These are phyloP conservation scores for Leishmania tarentolae DNA, from an alignment of 208 protist genomes.

Conservation along the genomic window DNA sequence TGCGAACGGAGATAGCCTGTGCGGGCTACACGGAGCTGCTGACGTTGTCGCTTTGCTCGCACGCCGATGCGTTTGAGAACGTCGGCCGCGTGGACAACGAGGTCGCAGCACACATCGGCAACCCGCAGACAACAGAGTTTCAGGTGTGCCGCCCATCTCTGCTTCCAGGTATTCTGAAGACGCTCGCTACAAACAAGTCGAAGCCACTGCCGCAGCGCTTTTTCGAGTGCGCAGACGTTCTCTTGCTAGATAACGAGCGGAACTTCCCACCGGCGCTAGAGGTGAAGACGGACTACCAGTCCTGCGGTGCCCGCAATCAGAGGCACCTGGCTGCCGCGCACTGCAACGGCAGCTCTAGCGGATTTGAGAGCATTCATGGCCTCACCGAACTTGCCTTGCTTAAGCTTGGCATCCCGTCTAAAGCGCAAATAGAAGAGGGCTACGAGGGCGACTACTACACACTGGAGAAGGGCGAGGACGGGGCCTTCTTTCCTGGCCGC, in stretches of 20 bases:
- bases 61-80: conserved; percentile 90
- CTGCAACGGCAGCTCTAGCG: conserved; percentile 68
- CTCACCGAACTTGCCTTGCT: conserved; percentile 66
- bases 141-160: conserved; percentile 94
- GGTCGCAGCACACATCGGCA: conserved; percentile 89
- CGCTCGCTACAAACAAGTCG: conserved; percentile 91
- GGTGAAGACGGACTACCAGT: conserved; percentile 43
- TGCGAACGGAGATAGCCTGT: conserved; percentile 93
- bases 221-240: conserved; percentile 98
- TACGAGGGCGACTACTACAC: conserved; percentile 54
- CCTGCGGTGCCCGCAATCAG: conserved; percentile 91
- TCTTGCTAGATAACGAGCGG: conserved; percentile 86
- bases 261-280: conserved; percentile 90
- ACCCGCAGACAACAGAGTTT: conserved; percentile 96
- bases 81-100: conserved; percentile 80
- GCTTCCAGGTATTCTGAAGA: conserved; percentile 97
- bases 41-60: conserved; percentile 94
- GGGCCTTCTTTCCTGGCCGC: conserved; percentile 91
- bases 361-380: conserved; percentile 87
- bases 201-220: conserved; percentile 93
- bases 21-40: conserved; percentile 97
- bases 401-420: conserved; percentile 71
- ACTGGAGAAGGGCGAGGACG: conserved; percentile 66
- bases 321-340: conserved; percentile 87
- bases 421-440: conserved; percentile 22